A percentile compares a stretch with the other conserved stretches of the same genome.
phyloP scores from a whole-genome alignment of 78 protist genomes.

The Mantamonas sphyraenae region DNA sequence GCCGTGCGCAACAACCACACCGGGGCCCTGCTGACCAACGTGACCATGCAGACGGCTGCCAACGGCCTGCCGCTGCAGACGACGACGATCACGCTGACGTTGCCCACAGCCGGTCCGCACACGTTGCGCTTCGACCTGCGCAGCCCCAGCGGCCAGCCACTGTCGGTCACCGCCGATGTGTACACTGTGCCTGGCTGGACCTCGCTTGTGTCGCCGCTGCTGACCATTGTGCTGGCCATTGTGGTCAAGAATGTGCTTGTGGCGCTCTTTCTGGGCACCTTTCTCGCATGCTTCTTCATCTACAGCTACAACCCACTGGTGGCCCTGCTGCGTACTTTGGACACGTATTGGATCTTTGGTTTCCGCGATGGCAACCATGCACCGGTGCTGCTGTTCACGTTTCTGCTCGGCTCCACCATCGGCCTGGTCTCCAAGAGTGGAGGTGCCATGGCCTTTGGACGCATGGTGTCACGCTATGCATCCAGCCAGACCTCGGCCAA shows the following conservation, averaged over 20 bases:
- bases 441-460: constrained; percentile 1
- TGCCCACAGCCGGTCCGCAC: too few relatives aligned
- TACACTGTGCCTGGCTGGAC: background rate
- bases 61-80: too few relatives aligned
- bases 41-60: too few relatives aligned
- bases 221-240: background rate
- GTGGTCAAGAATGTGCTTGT: background rate
- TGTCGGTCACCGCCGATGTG: too few relatives aligned
- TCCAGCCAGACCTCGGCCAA: background rate
- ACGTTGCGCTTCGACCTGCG: too few relatives aligned
- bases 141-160: too few relatives aligned
- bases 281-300: background rate
- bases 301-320: background rate
- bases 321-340: background rate
- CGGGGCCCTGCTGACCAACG: too few relatives aligned
- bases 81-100: too few relatives aligned
- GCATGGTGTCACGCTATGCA: background rate
- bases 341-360: background rate
- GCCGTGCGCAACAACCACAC: too few relatives aligned
- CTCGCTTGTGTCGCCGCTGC: background rate
- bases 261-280: constrained; percentile 4
- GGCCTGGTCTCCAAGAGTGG: constrained; percentile 4
- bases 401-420: background rate
- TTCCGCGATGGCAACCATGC: background rate
- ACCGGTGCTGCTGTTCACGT: constrained; percentile 2